phyloP scores from a whole-genome alignment of 2,329 filamentous ascomycete species.

The Truncatella angustata region DNA sequence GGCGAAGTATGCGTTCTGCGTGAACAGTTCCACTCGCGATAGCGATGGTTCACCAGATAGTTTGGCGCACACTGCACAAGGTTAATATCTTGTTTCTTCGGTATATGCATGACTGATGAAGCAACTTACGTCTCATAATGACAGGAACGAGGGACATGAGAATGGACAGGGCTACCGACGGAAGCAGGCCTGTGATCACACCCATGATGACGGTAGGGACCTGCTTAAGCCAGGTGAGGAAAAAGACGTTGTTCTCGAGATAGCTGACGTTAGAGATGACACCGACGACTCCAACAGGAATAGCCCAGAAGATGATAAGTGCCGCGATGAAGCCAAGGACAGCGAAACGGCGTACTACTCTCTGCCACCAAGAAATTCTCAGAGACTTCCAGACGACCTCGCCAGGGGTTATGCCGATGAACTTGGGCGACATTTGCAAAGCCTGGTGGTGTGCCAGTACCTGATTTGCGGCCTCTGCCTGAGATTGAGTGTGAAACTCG shows the following conservation, averaged over 20 bases:
- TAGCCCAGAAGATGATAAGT: slow-evolving; percentile 83
- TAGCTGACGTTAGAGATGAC: slow-evolving; percentile 80
- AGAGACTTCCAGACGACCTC: slow-evolving; percentile 90
- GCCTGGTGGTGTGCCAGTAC: slow-evolving; percentile 83
- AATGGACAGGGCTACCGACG: slow-evolving; percentile 73
- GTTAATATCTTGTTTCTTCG: not conserved
- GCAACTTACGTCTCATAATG: slow-evolving; percentile 67
- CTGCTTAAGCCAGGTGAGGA: slow-evolving; percentile 67
- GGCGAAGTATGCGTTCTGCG: slow-evolving; percentile 86
- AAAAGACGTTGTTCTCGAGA: slow-evolving; percentile 59
- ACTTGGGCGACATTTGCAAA: slow-evolving; percentile 81
- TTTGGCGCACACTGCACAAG: slow-evolving; percentile 65
- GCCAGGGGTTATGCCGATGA: slow-evolving; percentile 75
- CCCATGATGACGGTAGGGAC: slow-evolving; percentile 73
- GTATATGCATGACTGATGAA: not conserved
- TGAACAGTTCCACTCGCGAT: slow-evolving; percentile 80
- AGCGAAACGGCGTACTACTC: slow-evolving; percentile 67
- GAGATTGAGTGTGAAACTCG: slow-evolving; percentile 79
- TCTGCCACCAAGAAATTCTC: slow-evolving; percentile 82
- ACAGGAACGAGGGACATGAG: slow-evolving; percentile 85
- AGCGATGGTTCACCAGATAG: slow-evolving; percentile 76
- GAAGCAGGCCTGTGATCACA: slow-evolving; percentile 81
- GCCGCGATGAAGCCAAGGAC: slow-evolving; percentile 71
- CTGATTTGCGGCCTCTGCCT: slow-evolving; percentile 85
- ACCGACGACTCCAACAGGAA: slow-evolving; percentile 76